phyloP scores from a whole-genome alignment of 257 asterid genomes.

The Craterostigma plantagineum region DNA sequence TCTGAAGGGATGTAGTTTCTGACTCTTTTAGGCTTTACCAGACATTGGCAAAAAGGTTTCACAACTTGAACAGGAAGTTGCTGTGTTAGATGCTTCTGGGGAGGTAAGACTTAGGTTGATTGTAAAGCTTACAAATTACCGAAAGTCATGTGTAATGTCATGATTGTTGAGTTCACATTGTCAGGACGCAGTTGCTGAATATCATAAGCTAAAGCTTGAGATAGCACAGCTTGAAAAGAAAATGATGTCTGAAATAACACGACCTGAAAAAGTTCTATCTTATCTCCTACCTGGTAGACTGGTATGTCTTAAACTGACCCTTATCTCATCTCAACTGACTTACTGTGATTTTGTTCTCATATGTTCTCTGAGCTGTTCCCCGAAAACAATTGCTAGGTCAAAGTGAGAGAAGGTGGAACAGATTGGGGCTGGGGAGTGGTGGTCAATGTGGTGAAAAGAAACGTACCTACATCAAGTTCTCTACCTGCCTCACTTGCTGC shows the following conservation, averaged over 20 bases:
- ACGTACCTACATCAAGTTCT: conserved; percentile 51
- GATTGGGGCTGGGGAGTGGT: conserved; percentile 99
- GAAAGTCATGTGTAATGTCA: conserved; percentile 1
- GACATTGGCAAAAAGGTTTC: conserved; percentile 72
- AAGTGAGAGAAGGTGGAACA: conserved; percentile 83
- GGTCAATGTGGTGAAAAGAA: conserved; percentile 76
- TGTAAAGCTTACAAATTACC: conserved; percentile 7
- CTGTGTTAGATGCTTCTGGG: conserved; percentile 78
- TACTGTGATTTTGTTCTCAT: neutral
- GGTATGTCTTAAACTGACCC: conserved; percentile 21
- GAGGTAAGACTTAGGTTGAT: conserved; percentile 33
- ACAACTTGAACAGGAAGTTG: conserved; percentile 82
- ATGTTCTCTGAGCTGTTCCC: neutral
- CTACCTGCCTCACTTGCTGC: conserved; percentile 85
- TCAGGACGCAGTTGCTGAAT: conserved; percentile 82
- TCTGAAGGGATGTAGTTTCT: conserved; percentile 15
- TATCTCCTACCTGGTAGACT: conserved; percentile 89
- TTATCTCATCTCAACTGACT: conserved; percentile 2
- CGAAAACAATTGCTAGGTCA: conserved; percentile 31
- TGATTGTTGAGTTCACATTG: conserved; percentile 10
- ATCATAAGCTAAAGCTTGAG: conserved; percentile 72
- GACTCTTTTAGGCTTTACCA: conserved; percentile 61
- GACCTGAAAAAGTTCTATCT: conserved; percentile 77
- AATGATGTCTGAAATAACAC: conserved; percentile 77
- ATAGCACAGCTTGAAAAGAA: conserved; percentile 63